Percentiles rank a stretch among this genome's conserved stretches.
Conservation (phyloP, 306 rosid genomes). For the Cicer judaicum region DNA sequence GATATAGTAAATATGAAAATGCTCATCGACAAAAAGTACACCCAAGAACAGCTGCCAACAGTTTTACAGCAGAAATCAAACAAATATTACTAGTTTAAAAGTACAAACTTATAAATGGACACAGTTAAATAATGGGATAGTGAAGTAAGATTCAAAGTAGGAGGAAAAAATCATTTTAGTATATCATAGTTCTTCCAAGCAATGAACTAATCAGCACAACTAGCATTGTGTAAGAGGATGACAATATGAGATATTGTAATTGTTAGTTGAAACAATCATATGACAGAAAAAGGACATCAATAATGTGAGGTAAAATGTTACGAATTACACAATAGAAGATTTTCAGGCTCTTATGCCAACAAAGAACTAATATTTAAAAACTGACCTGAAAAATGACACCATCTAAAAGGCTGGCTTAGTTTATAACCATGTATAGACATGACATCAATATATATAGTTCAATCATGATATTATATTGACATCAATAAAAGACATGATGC, state of each 20-base stretch:
- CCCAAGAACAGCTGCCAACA: neutral
- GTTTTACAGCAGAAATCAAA: neutral
- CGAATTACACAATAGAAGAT: neutral
- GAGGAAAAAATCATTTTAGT: neutral
- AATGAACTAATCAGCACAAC: conserved; percentile 1
- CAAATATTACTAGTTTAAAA: conserved; percentile 18
- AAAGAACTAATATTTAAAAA: neutral
- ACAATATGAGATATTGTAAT: conserved; percentile 5
- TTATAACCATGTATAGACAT: neutral
- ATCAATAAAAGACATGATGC: conserved; percentile 51
- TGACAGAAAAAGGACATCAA: conserved; percentile 6
- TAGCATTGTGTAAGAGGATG: conserved; percentile 3
- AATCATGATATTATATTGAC: conserved; percentile 45
- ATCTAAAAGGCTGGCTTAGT: conserved; percentile 15
- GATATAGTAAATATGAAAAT: neutral
- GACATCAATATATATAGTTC: conserved; percentile 8
- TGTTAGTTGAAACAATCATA: conserved; percentile 31
- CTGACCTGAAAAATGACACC: conserved; percentile 11
- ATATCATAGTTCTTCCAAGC: neutral
- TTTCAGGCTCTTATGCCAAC: conserved; percentile 7
- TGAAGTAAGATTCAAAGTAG: neutral
- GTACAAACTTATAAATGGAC: neutral
- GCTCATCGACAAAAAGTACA: neutral
- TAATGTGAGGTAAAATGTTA: neutral
- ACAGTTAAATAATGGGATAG: neutral